Evolutionary conservation across 2,329 filamentous ascomycete species (phyloP), one percentile per base, ranked within the genome.

Genomic region (Exophiala sp.): DNA sequence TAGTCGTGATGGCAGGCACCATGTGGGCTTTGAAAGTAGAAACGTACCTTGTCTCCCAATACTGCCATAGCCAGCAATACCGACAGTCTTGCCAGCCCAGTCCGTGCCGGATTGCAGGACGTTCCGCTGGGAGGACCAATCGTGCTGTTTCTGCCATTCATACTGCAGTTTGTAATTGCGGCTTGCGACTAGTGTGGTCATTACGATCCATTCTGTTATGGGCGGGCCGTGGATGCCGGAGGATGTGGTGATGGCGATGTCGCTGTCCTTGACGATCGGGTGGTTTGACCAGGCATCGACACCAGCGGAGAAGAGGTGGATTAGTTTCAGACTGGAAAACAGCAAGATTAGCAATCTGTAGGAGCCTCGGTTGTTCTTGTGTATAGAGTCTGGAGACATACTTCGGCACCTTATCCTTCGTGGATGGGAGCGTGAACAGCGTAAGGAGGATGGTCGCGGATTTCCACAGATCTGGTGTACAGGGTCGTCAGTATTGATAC

Each of bases 121-220:
- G 0, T 62, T 59, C 21, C 61, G 50, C 43, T 65, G 63, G 5
- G 66, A 65, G 12, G 69, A 71, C 84, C 84, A 87, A 2, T 69
- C 59, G 55, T 78, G 79, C 58, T 75, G 65, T 58, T 80, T 80
- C 67, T 87, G 84, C 56, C 75, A 72, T 45, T 84, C 76, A 46
- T 84, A 76, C n/a, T 82, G 66, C 32, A 69, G 46, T 40, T 76
- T 73, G 65, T 82, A 83, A 21, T 76, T 71, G 56, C 83, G 80
- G n/a, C 74, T 77, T 20, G 78, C 72, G n/a, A 78, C 73, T 2
- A 86, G 70, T 50, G 79, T 77, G 62, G 84, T 85, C 75, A 86
- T 75, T 24, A 86, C 68, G 10, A 83, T 79, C 83, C 84, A 87
- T 71, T 87, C 84, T 0, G 83, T 75, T 46, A 87, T 87, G 52